Conservation (phyloP, 345 rosid genomes). For the Durio zibethinus region DNA sequence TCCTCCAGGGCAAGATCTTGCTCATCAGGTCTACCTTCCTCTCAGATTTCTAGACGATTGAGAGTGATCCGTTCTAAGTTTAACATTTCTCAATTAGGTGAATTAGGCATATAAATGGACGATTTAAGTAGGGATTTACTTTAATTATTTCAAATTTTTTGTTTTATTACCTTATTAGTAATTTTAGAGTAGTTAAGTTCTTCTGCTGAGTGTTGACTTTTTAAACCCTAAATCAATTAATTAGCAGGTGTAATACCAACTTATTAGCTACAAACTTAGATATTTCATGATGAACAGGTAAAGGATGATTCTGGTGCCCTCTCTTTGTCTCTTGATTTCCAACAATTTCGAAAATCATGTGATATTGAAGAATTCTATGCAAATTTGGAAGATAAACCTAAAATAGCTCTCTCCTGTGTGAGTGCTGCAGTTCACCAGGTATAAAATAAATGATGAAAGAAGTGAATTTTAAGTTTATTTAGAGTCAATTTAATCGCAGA, state of each 20-base stretch:
- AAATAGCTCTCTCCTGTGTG: constrained; percentile 68
- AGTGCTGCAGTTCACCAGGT: constrained; percentile 89
- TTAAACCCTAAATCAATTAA: neutral
- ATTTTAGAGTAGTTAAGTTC: neutral
- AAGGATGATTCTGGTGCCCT: constrained; percentile 50
- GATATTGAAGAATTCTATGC: constrained; percentile 51
- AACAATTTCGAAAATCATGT: constrained; percentile 56
- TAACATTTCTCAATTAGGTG: neutral
- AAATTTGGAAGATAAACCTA: constrained; percentile 67
- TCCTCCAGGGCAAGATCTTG: constrained; percentile 45
- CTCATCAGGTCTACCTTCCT: constrained; percentile 53
- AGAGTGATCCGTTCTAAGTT: neutral
- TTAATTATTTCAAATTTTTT: neutral
- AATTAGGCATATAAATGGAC: neutral
- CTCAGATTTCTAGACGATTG: neutral
- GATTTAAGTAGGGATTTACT: neutral
- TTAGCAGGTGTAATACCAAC: neutral
- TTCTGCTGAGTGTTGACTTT: neutral
- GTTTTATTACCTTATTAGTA: neutral
- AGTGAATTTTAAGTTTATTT: neutral
- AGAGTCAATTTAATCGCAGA: neutral
- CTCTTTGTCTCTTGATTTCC: constrained; percentile 65
- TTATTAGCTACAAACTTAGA: neutral
- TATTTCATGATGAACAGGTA: constrained; percentile 43
- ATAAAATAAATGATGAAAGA: neutral